phyloP scores from a whole-genome alignment of 2,329 filamentous ascomycete genomes.

The Penicillium hesseltinei region DNA sequence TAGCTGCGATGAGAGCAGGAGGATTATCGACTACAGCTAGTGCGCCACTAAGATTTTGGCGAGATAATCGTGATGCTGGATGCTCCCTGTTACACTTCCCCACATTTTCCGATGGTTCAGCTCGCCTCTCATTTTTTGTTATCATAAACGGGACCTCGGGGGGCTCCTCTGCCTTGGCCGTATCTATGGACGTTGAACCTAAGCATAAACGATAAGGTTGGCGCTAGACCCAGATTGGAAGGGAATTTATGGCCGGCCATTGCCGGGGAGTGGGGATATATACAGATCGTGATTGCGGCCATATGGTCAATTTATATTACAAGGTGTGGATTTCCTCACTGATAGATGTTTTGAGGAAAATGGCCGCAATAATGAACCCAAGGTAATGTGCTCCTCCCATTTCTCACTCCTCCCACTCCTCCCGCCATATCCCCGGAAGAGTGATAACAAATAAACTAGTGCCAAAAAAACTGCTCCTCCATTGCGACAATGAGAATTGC shows the following conservation, averaged over 20 bases:
- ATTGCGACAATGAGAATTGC: not conserved
- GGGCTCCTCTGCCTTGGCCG: not conserved
- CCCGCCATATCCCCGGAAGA: too few species aligned
- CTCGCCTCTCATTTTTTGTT: not conserved
- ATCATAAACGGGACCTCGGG: not conserved
- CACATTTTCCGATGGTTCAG: not conserved
- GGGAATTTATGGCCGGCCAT: not conserved
- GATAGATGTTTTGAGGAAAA: fast-evolving
- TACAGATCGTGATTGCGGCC: not conserved
- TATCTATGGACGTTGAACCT: not conserved
- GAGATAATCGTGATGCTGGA: not conserved
- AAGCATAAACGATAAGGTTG: not conserved
- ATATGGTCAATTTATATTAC: not conserved
- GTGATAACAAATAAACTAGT: not conserved
- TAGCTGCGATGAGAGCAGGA: not conserved
- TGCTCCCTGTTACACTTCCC: not conserved
- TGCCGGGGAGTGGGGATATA: not conserved
- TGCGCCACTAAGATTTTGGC: too few species aligned
- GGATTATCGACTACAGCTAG: not conserved
- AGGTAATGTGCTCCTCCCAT: not conserved
- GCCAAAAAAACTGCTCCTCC: slow-evolving; percentile 3
- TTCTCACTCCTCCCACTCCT: slow-evolving; percentile 9
- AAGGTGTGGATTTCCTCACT: too few species aligned
- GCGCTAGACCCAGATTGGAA: not conserved
- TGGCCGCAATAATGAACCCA: not conserved